Evolutionary conservation across 2,329 filamentous ascomycete genomes (phyloP).

Genomic region (Venturia asperata): DNA sequence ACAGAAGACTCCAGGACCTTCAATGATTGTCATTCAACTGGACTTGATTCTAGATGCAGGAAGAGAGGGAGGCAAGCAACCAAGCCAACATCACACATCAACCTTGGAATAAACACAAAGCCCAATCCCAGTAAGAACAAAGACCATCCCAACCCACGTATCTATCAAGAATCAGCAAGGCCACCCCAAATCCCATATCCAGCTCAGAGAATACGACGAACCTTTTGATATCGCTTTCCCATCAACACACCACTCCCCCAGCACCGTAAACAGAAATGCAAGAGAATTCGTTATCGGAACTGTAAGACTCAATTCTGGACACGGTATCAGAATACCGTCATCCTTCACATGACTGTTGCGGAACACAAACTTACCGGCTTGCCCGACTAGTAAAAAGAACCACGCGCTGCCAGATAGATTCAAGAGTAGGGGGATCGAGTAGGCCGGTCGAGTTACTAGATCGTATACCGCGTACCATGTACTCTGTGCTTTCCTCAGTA

Average conservation of each 20-base stretch:
- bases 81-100: not conserved
- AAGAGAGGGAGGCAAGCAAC: not conserved
- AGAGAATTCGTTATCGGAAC: conserved; percentile 92
- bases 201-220: conserved; percentile 37
- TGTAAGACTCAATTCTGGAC: conserved; percentile 76
- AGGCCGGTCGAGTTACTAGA: conserved; percentile 70
- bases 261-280: conserved; percentile 90
- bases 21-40: not conserved
- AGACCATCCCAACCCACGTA: conserved; percentile 72
- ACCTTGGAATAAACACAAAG: conserved; percentile 63
- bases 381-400: conserved; percentile 92
- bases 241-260: conserved; percentile 93
- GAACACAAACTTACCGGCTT: conserved; percentile 74
- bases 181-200: too few species aligned
- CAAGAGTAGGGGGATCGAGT: conserved; percentile 74
- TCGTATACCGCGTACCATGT: conserved; percentile 70
- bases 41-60: not conserved
- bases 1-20: not conserved
- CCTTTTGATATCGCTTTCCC: conserved; percentile 79
- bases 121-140: conserved; percentile 73
- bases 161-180: conserved; percentile 50
- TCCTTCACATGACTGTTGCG: too few species aligned
- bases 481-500: conserved; percentile 56
- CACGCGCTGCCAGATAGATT: conserved; percentile 91
- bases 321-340: not conserved